Evolutionary conservation across 2,329 filamentous ascomycete genomes (phyloP).

Genomic region (Shiraia sp.): DNA sequence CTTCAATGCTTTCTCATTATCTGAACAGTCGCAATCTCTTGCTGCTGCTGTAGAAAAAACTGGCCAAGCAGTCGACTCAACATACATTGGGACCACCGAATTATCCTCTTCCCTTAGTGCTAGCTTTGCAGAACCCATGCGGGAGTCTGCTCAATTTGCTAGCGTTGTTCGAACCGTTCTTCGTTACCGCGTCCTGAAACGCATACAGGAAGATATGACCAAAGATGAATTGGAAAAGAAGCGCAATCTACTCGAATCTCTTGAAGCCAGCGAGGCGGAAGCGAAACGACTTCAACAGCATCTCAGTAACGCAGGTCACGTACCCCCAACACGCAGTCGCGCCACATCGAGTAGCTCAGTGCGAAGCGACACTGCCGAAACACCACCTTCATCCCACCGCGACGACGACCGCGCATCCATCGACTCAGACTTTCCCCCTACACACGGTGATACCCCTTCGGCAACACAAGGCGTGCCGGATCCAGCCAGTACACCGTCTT

Average conservation of each 20-base stretch:
- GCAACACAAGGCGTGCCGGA: conserved; percentile 71
- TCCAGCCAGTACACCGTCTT: conserved; percentile 24
- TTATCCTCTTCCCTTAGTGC: conserved; percentile 85
- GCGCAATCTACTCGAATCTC: conserved; percentile 74
- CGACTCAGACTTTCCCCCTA: conserved; percentile 94
- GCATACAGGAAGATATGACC: conserved; percentile 97
- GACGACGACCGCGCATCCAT: conserved; percentile 83
- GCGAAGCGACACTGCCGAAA: conserved; percentile 43
- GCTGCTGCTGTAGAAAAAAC: conserved; percentile 92
- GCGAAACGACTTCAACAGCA: conserved; percentile 94
- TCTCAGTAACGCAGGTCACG: conserved; percentile 72
- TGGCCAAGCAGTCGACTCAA: conserved; percentile 92
- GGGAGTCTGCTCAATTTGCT: conserved; percentile 95
- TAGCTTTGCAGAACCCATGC: conserved; percentile 95
- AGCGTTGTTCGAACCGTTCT: conserved; percentile 89
- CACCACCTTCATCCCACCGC: conserved; percentile 41
- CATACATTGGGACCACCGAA: conserved; percentile 94
- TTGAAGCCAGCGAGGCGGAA: conserved; percentile 93
- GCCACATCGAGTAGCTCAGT: conserved; percentile 63
- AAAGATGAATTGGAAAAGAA: conserved; percentile 92
- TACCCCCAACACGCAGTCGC: conserved; percentile 64
- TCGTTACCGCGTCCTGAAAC: conserved; percentile 86
- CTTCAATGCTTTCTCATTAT: conserved; percentile 95
- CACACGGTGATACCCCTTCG: conserved; percentile 72
- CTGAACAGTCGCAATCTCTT: conserved; percentile 85